Evolutionary conservation across 2,329 filamentous ascomycete genomes (phyloP), one percentile per base, ranked within the genome.

Genomic region (Calonectria naviculata): DNA sequence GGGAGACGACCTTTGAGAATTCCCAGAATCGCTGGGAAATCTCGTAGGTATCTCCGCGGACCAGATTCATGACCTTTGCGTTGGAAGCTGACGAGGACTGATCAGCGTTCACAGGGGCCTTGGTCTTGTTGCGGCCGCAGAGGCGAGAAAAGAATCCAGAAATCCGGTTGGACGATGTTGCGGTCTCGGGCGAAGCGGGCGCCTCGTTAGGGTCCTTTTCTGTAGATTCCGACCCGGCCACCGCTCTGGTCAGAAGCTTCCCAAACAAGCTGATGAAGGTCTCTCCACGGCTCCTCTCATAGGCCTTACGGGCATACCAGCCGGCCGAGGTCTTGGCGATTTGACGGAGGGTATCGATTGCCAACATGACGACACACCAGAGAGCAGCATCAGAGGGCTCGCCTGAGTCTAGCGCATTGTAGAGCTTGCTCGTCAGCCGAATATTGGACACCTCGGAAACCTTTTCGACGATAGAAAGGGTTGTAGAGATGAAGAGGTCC

Each of bases 21-120:
- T 98, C 95, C 95, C 95, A 98, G 77, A 98, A 97, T 49, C 93
- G 86, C 78, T 96, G 94, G 3, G 94, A 90, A 44, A 96, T 90
- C 79, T 95, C 93, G 78, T 96, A 97, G 0, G 93, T 94, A 80
- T 97, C 94, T 70, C 89, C 91, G 60, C 94, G 92, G 86, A 97
- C 93, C 2, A 98, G 83, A 77, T 97, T 98, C 71, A 98, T 89
- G 63, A 98, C 97, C 79, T 97, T 97, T 9, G 95, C 95, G 83
- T 95, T 96, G 0, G 94, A 95, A 0, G 95, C 94, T 2, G 93
- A 89, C 67, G 78, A 79, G 46, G 80, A 83, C 4, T 90, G 66
- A 0, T 46, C 17, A 4, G 62, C 29, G 3, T 47, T 49, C 1
- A n/a, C 10, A 1, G 60, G 10, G 4, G 54, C 4, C 34, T 65